phyloP scores from a whole-genome alignment of 1,139 yeast genomes.

The Yamadazyma sp. region DNA sequence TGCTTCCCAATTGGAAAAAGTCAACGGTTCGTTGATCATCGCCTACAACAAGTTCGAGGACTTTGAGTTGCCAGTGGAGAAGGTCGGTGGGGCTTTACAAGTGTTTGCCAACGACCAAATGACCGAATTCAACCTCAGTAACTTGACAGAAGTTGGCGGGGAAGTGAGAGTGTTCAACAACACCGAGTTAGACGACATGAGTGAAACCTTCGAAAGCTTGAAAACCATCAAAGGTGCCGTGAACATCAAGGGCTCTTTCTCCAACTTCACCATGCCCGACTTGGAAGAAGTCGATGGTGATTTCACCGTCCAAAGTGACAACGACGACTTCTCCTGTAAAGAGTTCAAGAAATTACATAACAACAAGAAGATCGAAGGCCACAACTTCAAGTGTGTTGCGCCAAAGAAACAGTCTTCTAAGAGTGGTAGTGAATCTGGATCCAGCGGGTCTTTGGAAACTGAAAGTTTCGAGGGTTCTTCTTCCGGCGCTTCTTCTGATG shows the following conservation, averaged over 20 bases:
- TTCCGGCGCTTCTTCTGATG: constrained; percentile 10
- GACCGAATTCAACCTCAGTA: constrained; percentile 27
- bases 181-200: constrained; percentile 38
- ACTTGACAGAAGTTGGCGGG: constrained; percentile 41
- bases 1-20: constrained; percentile 36
- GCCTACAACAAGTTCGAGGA: constrained; percentile 42
- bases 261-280: constrained; percentile 38
- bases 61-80: constrained; percentile 32
- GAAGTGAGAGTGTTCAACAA: constrained; percentile 46
- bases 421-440: constrained; percentile 16
- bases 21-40: constrained; percentile 43
- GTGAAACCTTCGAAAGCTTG: constrained; percentile 30
- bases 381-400: constrained; percentile 45
- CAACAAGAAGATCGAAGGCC: constrained; percentile 41
- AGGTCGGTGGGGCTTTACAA: constrained; percentile 43
- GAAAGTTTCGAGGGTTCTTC: constrained; percentile 18
- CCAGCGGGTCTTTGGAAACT: constrained; percentile 18
- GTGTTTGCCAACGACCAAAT: constrained; percentile 46
- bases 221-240: constrained; percentile 44
- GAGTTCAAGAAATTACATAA: constrained; percentile 34
- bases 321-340: constrained; percentile 40
- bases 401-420: constrained; percentile 24
- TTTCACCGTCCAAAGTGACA: constrained; percentile 37
- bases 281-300: constrained; percentile 47
- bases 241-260: constrained; percentile 38